These are phyloP conservation scores for Agaricus blazei DNA, from an alignment of 768 basidiomycete species.

Conservation along the genomic window DNA sequence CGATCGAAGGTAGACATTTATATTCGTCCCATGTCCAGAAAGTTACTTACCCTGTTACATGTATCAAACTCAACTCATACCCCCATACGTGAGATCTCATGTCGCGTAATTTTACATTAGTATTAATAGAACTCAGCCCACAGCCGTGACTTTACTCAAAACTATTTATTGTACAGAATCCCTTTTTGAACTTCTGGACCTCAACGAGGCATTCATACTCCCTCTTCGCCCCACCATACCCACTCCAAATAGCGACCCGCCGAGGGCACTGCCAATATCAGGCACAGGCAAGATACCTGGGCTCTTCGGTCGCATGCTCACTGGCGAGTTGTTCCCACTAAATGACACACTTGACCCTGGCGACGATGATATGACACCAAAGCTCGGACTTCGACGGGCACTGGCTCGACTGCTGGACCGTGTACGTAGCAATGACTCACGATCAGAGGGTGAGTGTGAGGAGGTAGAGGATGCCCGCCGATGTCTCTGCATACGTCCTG, in stretches of 20 bases:
- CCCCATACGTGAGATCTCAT: not conserved
- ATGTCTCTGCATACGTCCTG: slow-evolving; percentile 72
- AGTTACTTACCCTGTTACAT: too few relatives aligned
- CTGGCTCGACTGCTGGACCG: slow-evolving; percentile 37
- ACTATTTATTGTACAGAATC: not conserved
- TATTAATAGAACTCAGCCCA: not conserved
- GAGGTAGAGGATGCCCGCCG: slow-evolving; percentile 74
- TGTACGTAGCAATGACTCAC: slow-evolving; percentile 31
- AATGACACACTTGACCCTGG: slow-evolving; percentile 1
- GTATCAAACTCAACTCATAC: too few relatives aligned
- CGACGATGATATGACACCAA: slow-evolving; percentile 14
- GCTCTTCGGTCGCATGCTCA: not conserved
- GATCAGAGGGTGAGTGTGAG: slow-evolving; percentile 43
- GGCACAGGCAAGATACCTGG: slow-evolving; percentile 18
- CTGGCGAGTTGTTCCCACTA: not conserved
- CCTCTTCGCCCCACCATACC: slow-evolving; percentile 9
- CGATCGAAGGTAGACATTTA: too few relatives aligned
- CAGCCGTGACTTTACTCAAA: not conserved
- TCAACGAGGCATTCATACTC: slow-evolving; percentile 11
- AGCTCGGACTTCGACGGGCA: slow-evolving; percentile 27
- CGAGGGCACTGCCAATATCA: slow-evolving; percentile 23
- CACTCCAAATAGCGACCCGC: slow-evolving; percentile 8
- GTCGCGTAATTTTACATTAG: not conserved
- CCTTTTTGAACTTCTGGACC: not conserved
- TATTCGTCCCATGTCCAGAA: too few relatives aligned